A percentile compares a stretch with the other conserved stretches of the same genome.
These are phyloP conservation scores for Neckera pumila DNA, from an alignment of 225 moss, liverwort and hornwort genomes.

Conservation along the genomic window DNA sequence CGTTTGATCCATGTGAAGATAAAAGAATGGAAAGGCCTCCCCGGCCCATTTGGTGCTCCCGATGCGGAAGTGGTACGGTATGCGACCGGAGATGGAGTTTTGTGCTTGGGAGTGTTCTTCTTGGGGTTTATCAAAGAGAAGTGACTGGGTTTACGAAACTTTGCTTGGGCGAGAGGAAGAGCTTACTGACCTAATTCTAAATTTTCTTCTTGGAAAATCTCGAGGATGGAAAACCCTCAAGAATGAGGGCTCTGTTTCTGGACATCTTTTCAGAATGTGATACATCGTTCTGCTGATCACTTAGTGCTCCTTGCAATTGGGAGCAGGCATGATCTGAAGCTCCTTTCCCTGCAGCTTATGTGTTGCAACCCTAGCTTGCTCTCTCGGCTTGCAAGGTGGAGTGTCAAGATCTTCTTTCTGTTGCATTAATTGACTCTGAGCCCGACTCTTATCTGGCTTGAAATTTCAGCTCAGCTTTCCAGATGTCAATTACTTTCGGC, in stretches of 20 bases:
- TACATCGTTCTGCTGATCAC: background rate
- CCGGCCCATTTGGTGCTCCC: constrained; percentile 28
- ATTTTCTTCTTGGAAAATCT: constrained; percentile 47
- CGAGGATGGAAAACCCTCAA: background rate
- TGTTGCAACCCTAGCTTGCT: background rate
- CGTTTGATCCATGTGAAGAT: constrained; percentile 64
- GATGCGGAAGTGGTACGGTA: constrained; percentile 60
- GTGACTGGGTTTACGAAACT: constrained; percentile 64
- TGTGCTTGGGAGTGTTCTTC: constrained; percentile 16
- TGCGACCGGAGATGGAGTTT: constrained; percentile 60
- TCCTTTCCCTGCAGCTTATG: background rate
- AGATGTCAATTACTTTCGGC: background rate
- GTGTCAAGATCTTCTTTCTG: background rate
- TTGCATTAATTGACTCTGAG: background rate
- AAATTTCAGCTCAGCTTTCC: background rate
- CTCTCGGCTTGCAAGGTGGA: background rate
- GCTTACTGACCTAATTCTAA: constrained; percentile 10
- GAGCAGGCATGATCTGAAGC: background rate
- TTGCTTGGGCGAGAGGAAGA: constrained; percentile 29
- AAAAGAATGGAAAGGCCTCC: constrained; percentile 19
- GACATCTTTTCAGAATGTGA: background rate
- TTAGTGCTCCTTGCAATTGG: background rate
- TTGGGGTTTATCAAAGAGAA: constrained; percentile 56
- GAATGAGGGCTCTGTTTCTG: background rate
- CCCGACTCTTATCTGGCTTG: background rate